Base-by-base conservation (phyloP, 148 eudicot species). In the Rhododendron ovatum region DNA sequence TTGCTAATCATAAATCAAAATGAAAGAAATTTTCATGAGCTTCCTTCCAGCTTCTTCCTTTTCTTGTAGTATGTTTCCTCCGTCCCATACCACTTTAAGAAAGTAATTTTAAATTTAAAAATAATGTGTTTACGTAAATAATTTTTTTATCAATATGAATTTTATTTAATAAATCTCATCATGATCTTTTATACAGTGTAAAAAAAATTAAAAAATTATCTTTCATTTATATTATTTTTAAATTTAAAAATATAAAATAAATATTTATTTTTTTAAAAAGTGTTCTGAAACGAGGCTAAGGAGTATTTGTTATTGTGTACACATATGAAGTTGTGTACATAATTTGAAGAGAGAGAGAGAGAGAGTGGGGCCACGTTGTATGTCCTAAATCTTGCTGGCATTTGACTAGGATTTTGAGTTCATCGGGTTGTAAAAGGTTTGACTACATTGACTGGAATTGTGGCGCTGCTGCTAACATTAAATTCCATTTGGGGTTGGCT, bases 351-450 rank as follows among this genome's bases (percentile, higher is more conserved):
- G 61, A 55, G 59, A 55, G 24, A 20, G 63, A 57, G 63, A 57
- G 67, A 22, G 26, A 61, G 69, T 17, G 69, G 1, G 69, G 7
- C 10, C 3, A 24, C 8, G 69, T n/a, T 9, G 30, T n/a, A n/a
- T 65, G 73, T 65, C 13, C 13, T 9, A 86, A 51, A 50, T 53
- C 67, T 79, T 84, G 85, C 65, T 85, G 81, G 88, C 86, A 88
- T 77, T 86, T 87, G 83, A 88, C 84, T 59, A 88, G 90, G 91
- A 88, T 89, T 85, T 88, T 87, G 92, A 88, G 92, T 90, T 93
- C 90, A 91, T 91, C 90, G 93, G 93, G 59, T 90, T 81, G 89
- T 91, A 24, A n/a, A 90, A 91, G 85, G 87, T 89, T 95, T 93
- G 95, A 95, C 96, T 87, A 87, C 75, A 84, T 88, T 93, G 93